A percentile compares a stretch with the other conserved stretches of the same genome.
Evolutionary conservation across 306 rosid species (phyloP).

Genomic region (Phaseolus lunatus): DNA sequence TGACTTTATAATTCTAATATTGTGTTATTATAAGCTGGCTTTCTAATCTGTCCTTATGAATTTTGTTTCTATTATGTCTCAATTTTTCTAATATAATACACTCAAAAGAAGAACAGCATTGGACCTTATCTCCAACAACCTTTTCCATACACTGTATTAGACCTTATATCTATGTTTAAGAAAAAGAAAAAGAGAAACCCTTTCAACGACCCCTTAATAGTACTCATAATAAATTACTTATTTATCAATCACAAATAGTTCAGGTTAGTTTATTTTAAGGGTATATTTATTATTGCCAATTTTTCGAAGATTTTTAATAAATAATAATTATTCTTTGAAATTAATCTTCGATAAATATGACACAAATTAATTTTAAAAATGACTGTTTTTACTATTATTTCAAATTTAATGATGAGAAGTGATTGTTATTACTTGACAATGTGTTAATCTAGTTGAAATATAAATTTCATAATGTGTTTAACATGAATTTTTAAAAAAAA

Average conservation of each 20-base stretch:
- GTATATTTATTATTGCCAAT: not conserved
- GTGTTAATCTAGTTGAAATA: too few species aligned
- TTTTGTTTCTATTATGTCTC: slow-evolving; percentile 9
- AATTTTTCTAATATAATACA: not conserved
- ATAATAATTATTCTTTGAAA: too few species aligned
- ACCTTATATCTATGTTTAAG: not conserved
- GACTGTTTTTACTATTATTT: not conserved
- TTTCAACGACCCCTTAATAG: not conserved
- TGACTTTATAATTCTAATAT: slow-evolving; percentile 11
- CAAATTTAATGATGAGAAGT: not conserved
- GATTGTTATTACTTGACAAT: too few species aligned
- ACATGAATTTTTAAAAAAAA: too few species aligned
- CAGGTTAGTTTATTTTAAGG: not conserved
- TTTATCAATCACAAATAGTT: not conserved
- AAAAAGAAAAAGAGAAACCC: not conserved
- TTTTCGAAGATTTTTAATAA: not conserved
- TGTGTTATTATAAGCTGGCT: not conserved
- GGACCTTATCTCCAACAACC: slow-evolving; percentile 3
- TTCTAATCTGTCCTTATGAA: not conserved
- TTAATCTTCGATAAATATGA: not conserved
- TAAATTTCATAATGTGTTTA: too few species aligned
- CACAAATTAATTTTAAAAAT: not conserved
- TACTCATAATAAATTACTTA: not conserved
- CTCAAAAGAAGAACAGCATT: not conserved
- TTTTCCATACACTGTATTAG: slow-evolving; percentile 3